Evolutionary conservation across 257 asterid species (phyloP), one percentile per base, ranked within the genome.

Genomic region (Fraxinus cuspidata): DNA sequence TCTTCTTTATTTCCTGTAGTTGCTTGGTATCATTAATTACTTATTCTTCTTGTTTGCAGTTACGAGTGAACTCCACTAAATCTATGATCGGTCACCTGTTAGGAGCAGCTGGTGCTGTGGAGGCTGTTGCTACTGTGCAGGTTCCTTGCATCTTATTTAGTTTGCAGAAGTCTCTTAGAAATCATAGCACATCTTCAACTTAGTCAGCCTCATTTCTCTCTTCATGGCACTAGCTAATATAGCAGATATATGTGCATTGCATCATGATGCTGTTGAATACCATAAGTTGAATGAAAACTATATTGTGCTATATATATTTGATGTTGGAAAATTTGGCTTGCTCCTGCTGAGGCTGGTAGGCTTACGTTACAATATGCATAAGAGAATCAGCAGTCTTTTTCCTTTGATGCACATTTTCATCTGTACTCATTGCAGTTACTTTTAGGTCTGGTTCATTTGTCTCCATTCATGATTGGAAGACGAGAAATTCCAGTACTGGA

Each of bases 41-140:
- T 83, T 72, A 68, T 58, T 76, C 49, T 44, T 56, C 28, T 73
- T 21, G 56, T 82, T 73, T 87, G 80, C 92, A 96, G 98, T 86
- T 96, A 81, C 86, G 86, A 76, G 95, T 96, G 90, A 96, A 96
- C 90, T 93, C 99, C 38, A 92, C 98, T 78, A 96, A 96, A 84
- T 96, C 99, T 71, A 96, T 96, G 98, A 89, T 86, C 16, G 99
- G 99, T 53, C 99, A 96, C 87, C 89, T 96, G 63, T 94, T 96
- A 49, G 99, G 99, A 65, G 99, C 99, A 80, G 97, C 98, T 83
- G 99, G 98, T 81, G 97, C 95, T 71, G 98, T 96, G 74, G 98
- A 93, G 82, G 98, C 98, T 84, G 95, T 96, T 79, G 98, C 97
- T 77, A 88, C 98, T 74, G 91, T 96, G 80, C 97, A 96, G 97